Evolutionary conservation across 2,329 filamentous ascomycete genomes (phyloP).

Genomic region (Zymoseptoria ardabiliae): DNA sequence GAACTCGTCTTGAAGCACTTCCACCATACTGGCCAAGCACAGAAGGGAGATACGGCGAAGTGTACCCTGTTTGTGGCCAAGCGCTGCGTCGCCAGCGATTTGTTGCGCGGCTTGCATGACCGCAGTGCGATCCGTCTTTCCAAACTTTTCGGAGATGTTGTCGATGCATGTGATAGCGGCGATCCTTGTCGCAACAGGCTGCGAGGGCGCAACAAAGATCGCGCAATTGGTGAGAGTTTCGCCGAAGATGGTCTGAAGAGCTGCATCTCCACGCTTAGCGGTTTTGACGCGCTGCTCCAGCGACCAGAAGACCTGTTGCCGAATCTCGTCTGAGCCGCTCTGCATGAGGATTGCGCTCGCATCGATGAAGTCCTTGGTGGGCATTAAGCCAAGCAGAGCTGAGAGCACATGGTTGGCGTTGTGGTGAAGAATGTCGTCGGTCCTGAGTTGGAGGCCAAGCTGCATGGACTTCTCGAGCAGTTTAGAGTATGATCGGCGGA

Average conservation of each 20-base stretch:
- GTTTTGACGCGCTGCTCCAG: constrained; percentile 72
- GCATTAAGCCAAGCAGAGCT: constrained; percentile 74
- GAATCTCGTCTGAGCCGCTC: constrained; percentile 62
- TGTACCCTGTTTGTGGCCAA: constrained; percentile 64
- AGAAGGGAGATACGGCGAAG: constrained; percentile 78
- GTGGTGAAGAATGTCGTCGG: constrained; percentile 29
- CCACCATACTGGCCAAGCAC: constrained; percentile 80
- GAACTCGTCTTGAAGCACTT: constrained; percentile 78
- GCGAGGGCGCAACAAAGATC: constrained; percentile 64
- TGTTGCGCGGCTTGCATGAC: constrained; percentile 68
- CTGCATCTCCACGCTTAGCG: constrained; percentile 62
- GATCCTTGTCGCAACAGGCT: constrained; percentile 69
- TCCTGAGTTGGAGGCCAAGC: constrained; percentile 58
- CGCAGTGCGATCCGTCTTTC: constrained; percentile 76
- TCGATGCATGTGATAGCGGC: constrained; percentile 85
- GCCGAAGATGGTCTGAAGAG: constrained; percentile 61
- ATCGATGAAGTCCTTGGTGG: constrained; percentile 81
- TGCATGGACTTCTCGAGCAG: constrained; percentile 37
- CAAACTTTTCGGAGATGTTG: constrained; percentile 89
- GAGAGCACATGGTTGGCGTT: constrained; percentile 62
- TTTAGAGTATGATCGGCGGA: constrained; percentile 24
- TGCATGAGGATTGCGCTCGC: constrained; percentile 76
- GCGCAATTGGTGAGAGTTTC: constrained; percentile 41
- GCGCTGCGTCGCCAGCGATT: constrained; percentile 67
- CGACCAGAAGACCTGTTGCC: constrained; percentile 71